These are phyloP conservation scores for Phytophthora hybrid DNA, from an alignment of 352 stramenopile genomes.

Conservation along the genomic window DNA sequence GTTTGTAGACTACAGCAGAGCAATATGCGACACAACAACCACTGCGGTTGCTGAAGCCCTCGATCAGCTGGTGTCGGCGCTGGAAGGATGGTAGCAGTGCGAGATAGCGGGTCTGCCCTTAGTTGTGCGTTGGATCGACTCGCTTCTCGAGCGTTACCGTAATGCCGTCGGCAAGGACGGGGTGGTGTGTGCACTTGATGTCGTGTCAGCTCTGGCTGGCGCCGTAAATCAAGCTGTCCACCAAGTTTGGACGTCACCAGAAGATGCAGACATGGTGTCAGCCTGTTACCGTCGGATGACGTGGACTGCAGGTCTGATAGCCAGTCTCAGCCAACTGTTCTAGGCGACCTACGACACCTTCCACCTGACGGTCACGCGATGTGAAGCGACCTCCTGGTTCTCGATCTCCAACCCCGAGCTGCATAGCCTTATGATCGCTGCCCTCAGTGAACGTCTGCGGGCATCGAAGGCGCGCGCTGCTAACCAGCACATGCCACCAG, in stretches of 20 bases:
- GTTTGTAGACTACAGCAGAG: constrained; percentile 6
- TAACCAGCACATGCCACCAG: no score
- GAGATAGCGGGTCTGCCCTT: not conserved
- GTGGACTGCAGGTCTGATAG: no score
- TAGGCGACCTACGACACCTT: not conserved
- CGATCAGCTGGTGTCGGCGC: not conserved
- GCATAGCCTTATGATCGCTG: not conserved
- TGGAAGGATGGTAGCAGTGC: constrained; percentile 10
- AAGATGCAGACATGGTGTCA: no score
- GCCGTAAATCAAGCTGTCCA: no score
- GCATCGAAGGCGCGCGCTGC: no score
- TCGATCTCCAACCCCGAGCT: constrained; percentile 3
- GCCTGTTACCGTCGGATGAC: no score
- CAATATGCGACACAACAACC: not conserved
- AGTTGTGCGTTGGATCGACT: not conserved
- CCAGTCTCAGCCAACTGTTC: no score
- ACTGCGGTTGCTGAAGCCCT: not conserved
- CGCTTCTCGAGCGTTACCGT: not conserved
- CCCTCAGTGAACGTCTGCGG: no score
- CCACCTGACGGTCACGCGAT: not conserved
- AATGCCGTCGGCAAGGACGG: no score
- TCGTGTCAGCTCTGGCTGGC: no score
- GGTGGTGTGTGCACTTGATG: no score
- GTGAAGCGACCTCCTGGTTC: not conserved
- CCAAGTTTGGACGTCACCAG: no score